Percentiles rank a stretch among this genome's conserved stretches.
These are phyloP conservation scores for Cymbidium sinense DNA, from an alignment of 106 monocot species.

Conservation along the genomic window DNA sequence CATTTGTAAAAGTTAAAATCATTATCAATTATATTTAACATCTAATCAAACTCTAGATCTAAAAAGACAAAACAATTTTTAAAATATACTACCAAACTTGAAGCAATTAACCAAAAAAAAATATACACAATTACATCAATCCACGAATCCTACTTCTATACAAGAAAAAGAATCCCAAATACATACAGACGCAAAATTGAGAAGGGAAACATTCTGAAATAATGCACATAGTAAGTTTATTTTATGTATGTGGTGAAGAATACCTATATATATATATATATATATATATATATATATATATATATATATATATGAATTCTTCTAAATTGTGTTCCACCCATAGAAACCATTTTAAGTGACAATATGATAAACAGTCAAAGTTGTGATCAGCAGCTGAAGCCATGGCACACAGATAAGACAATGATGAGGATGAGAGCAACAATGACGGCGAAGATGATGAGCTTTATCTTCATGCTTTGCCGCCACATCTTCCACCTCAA, in stretches of 20 bases:
- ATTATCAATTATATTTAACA: too few relatives aligned
- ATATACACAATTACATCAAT: neutral
- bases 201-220: neutral
- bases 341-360: too few relatives aligned
- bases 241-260: too few relatives aligned
- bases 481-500: conserved; percentile 25
- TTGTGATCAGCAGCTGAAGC: conserved; percentile 9
- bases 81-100: neutral
- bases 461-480: conserved; percentile 25
- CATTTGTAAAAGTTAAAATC: too few relatives aligned
- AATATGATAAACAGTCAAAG: neutral
- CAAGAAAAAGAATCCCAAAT: neutral
- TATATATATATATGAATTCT: too few relatives aligned
- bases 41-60: too few relatives aligned
- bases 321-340: too few relatives aligned
- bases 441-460: conserved; percentile 16
- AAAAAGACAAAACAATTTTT: too few relatives aligned
- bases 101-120: neutral
- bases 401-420: too few relatives aligned
- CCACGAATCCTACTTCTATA: neutral
- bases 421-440: conserved; percentile 21
- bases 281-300: too few relatives aligned
- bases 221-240: neutral
- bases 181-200: neutral
- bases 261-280: too few relatives aligned